Conservation (phyloP, 805 yeast species). For the Pichia phayaonensis region DNA sequence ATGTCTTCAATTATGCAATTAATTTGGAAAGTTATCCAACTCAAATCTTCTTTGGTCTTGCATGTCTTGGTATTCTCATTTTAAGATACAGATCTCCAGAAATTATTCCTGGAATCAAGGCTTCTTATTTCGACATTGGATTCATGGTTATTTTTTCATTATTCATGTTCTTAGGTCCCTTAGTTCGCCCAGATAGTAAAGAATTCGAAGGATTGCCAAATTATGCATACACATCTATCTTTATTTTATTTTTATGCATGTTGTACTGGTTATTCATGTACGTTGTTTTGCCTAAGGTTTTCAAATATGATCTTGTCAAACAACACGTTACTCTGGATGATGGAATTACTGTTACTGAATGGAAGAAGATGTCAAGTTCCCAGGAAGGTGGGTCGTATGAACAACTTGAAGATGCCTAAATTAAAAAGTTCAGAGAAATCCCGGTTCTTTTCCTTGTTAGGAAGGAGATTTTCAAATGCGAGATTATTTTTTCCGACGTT, state of each 20-base stretch:
- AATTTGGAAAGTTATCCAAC: conserved; percentile 45
- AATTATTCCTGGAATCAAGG: conserved; percentile 42
- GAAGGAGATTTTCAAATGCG: not conserved
- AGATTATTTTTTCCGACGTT: not conserved
- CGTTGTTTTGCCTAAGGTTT: conserved; percentile 37
- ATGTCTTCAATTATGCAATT: conserved; percentile 44
- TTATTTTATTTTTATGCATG: conserved; percentile 36
- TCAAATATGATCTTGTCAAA: conserved; percentile 16
- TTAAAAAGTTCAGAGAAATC: no score
- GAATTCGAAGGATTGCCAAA: conserved; percentile 38
- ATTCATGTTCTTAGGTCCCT: conserved; percentile 46
- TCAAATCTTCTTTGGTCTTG: conserved; percentile 42
- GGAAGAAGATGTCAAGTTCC: not conserved
- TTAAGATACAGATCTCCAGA: conserved; percentile 45
- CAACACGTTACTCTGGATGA: not conserved
- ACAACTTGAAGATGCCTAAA: not conserved
- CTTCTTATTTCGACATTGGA: conserved; percentile 40
- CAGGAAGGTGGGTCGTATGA: not conserved
- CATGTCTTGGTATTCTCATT: conserved; percentile 51
- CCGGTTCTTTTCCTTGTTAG: not conserved
- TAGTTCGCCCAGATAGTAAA: conserved; percentile 21
- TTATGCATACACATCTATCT: conserved; percentile 40
- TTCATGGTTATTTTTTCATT: conserved; percentile 39
- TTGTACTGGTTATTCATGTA: conserved; percentile 52
- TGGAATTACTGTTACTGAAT: conserved; percentile 1